phyloP scores from a whole-genome alignment of 2,329 filamentous ascomycete genomes.

The Orbilia javanica region DNA sequence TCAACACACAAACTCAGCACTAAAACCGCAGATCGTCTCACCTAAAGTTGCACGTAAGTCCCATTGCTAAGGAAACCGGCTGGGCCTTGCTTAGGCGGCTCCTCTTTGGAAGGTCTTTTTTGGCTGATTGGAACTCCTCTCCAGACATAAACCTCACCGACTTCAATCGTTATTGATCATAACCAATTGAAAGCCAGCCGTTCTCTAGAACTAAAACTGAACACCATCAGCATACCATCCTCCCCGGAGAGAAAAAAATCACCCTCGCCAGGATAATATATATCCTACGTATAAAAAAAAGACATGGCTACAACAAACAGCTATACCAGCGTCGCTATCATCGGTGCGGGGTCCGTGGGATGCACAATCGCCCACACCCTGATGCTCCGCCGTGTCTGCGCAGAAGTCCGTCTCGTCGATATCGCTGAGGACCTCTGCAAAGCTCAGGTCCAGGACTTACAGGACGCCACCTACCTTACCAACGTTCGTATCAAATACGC shows the following conservation, averaged over 20 bases:
- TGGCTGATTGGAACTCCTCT: constrained; percentile 2
- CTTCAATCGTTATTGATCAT: constrained; percentile 28
- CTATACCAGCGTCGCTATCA: constrained; percentile 56
- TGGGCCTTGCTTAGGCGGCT: neutral
- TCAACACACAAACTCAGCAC: constrained; percentile 40
- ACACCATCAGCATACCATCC: constrained; percentile 1
- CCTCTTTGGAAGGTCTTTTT: constrained; percentile 2
- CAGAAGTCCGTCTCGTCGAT: constrained; percentile 64
- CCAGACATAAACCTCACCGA: constrained; percentile 23
- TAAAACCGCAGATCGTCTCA: constrained; percentile 32
- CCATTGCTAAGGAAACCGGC: neutral
- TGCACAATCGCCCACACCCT: constrained; percentile 64
- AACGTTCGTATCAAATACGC: constrained; percentile 62
- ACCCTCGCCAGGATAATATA: constrained; percentile 9
- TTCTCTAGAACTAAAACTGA: constrained; percentile 23
- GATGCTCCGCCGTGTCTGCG: constrained; percentile 62
- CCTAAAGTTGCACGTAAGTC: constrained; percentile 11
- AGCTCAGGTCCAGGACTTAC: constrained; percentile 63
- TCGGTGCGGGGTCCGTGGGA: constrained; percentile 63
- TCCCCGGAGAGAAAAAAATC: neutral
- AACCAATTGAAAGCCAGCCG: constrained; percentile 30
- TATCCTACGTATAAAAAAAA: constrained; percentile 2
- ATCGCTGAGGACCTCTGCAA: constrained; percentile 63
- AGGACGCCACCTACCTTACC: constrained; percentile 63
- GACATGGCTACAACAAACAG: constrained; percentile 22